Conservation (phyloP, 2,329 filamentous ascomycete genomes). For the Colletotrichum noveboracense region DNA sequence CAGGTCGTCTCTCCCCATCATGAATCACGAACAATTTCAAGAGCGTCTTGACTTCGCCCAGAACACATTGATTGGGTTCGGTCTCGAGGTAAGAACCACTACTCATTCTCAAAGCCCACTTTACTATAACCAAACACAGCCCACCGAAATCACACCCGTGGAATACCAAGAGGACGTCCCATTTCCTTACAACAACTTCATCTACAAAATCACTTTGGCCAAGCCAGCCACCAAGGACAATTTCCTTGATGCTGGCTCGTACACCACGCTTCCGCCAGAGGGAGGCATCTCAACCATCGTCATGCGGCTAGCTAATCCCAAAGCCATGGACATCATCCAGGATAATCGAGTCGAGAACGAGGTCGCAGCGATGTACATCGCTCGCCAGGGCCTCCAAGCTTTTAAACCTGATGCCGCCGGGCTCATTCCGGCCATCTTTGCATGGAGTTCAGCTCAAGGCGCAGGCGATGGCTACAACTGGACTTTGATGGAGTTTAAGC, state of each 20-base stretch:
- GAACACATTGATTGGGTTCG: neutral
- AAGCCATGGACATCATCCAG: neutral
- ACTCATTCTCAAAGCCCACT: neutral
- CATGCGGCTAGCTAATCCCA: constrained; percentile 21
- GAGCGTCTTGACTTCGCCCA: neutral
- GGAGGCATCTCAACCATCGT: constrained; percentile 1
- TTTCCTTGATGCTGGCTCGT: neutral
- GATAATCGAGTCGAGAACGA: constrained; percentile 30
- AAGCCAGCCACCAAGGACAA: neutral
- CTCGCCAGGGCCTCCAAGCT: constrained; percentile 14
- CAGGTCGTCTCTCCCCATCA: neutral
- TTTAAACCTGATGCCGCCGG: neutral
- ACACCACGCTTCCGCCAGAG: neutral
- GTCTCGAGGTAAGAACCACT: neutral
- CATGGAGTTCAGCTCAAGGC: constrained; percentile 10
- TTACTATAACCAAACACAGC: neutral
- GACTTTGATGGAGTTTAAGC: constrained; percentile 28
- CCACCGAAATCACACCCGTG: neutral
- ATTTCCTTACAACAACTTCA: constrained; percentile 23
- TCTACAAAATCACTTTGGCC: constrained; percentile 21
- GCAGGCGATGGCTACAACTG: constrained; percentile 24
- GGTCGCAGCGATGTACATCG: constrained; percentile 26
- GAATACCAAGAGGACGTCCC: neutral
- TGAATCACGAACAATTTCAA: neutral
- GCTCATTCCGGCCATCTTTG: constrained; percentile 28